phyloP scores from a whole-genome alignment of 768 basidiomycete genomes.

The Lactarius hengduanensis region DNA sequence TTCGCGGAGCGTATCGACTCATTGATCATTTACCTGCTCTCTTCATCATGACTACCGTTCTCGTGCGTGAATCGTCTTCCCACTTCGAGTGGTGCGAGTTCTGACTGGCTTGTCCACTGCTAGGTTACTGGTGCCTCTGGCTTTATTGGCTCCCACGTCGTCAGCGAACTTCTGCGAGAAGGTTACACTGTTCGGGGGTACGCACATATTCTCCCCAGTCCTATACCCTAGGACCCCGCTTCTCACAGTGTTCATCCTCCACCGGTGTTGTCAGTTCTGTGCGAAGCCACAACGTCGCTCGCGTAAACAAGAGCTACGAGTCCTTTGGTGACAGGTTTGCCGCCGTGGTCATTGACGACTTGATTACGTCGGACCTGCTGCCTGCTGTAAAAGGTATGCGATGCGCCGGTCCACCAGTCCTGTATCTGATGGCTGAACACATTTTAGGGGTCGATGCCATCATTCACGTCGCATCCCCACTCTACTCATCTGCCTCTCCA shows the following conservation, averaged over 20 bases:
- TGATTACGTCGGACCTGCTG: slow-evolving; percentile 30
- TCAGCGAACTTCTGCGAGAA: slow-evolving; percentile 39
- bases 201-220: not conserved
- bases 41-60: slow-evolving; percentile 7
- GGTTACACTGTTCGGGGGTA: slow-evolving; percentile 52
- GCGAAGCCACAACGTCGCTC: slow-evolving; percentile 28
- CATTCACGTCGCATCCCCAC: slow-evolving; percentile 27
- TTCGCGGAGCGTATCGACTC: not conserved
- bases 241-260: not conserved
- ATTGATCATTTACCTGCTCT: not conserved
- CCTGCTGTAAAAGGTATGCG: slow-evolving; percentile 28
- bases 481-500: slow-evolving; percentile 2
- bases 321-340: slow-evolving; percentile 27
- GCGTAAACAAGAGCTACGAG: slow-evolving; percentile 22
- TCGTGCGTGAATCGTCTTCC: slow-evolving; percentile 1
- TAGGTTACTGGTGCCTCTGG: slow-evolving; percentile 49
- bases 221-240: no score
- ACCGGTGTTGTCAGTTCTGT: slow-evolving; percentile 23
- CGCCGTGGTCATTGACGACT: slow-evolving; percentile 28
- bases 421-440: not conserved
- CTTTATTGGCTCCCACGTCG: slow-evolving; percentile 33
- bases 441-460: slow-evolving; percentile 22
- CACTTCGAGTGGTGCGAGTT: not conserved
- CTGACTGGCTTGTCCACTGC: not conserved
- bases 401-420: no score